These are phyloP conservation scores for Trichoderma koningii DNA, from an alignment of 2,329 filamentous ascomycete species.

Conservation along the genomic window DNA sequence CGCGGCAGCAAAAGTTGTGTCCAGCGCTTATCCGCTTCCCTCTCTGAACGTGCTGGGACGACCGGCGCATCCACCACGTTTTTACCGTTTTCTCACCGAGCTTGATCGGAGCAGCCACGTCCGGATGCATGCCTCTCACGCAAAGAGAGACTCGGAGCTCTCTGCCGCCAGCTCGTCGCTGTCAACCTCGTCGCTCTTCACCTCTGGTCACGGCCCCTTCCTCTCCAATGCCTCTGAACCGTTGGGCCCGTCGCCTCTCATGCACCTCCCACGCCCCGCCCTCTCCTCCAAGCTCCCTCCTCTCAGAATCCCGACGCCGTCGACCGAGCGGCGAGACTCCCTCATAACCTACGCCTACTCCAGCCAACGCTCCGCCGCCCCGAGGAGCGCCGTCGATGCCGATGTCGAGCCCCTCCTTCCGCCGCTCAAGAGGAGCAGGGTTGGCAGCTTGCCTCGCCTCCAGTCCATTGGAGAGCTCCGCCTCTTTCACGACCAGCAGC, in stretches of 20 bases:
- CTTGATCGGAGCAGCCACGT: slow-evolving; percentile 56
- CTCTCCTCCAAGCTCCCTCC: slow-evolving; percentile 37
- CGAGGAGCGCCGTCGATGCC: slow-evolving; percentile 48
- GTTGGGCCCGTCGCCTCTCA: slow-evolving; percentile 35
- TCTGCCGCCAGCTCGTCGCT: slow-evolving; percentile 38
- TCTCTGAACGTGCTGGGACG: slow-evolving; percentile 57
- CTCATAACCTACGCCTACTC: slow-evolving; percentile 41
- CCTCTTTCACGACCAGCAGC: slow-evolving; percentile 50
- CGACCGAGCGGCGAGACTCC: slow-evolving; percentile 36
- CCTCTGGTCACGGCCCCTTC: slow-evolving; percentile 11
- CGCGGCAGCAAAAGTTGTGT: slow-evolving; percentile 15
- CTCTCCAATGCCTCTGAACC: slow-evolving; percentile 25
- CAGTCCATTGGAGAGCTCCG: slow-evolving; percentile 60
- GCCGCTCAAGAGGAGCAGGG: slow-evolving; percentile 55
- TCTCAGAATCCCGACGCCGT: slow-evolving; percentile 37
- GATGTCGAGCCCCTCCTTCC: slow-evolving; percentile 56
- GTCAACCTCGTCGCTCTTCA: slow-evolving; percentile 9
- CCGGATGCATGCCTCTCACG: slow-evolving; percentile 46
- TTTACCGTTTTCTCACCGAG: slow-evolving; percentile 55
- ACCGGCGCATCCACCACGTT: slow-evolving; percentile 59
- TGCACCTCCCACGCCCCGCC: slow-evolving; percentile 43
- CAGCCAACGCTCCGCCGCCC: slow-evolving; percentile 40
- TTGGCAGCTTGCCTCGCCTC: slow-evolving; percentile 52
- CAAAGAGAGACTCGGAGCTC: slow-evolving; percentile 50
- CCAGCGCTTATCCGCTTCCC: slow-evolving; percentile 28